Evolutionary conservation across 164 flowering plant species (phyloP).

Genomic region (Sedum album): DNA sequence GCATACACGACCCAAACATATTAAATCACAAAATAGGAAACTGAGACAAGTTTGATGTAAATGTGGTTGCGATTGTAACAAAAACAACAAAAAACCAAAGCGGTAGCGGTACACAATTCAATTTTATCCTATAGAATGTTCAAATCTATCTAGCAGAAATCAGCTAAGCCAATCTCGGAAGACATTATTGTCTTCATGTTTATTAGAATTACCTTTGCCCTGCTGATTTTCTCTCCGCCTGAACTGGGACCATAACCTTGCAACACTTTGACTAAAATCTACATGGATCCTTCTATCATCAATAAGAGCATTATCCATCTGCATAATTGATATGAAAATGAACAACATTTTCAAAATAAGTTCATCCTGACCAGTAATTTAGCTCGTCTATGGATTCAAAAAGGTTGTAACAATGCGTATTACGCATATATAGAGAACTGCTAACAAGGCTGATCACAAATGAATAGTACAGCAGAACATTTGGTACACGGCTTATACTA

Average conservation of each 20-base stretch:
- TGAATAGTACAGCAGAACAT: background rate
- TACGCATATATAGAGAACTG: background rate
- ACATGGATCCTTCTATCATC: constrained; percentile 93
- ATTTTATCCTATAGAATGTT: too few relatives aligned
- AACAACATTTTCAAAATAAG: background rate
- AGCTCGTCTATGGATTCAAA: background rate
- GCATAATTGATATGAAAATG: constrained; percentile 12
- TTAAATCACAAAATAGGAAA: too few relatives aligned
- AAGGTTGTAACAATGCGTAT: background rate
- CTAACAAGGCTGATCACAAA: background rate
- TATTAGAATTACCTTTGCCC: constrained; percentile 25
- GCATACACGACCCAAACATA: too few relatives aligned
- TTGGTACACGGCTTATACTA: background rate
- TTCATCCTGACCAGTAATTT: background rate
- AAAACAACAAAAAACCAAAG: too few relatives aligned
- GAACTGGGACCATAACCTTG: constrained; percentile 30
- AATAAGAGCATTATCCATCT: constrained; percentile 97
- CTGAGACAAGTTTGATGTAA: background rate
- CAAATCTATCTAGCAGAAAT: too few relatives aligned
- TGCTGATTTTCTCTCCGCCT: constrained; percentile 48
- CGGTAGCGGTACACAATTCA: too few relatives aligned
- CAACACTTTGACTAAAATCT: constrained; percentile 8
- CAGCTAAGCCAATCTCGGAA: background rate
- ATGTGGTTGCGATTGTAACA: background rate
- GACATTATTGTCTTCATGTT: background rate